Base-by-base conservation (phyloP, 1,284 basidiomycete genomes). In the Austroboletus rostrupii region DNA sequence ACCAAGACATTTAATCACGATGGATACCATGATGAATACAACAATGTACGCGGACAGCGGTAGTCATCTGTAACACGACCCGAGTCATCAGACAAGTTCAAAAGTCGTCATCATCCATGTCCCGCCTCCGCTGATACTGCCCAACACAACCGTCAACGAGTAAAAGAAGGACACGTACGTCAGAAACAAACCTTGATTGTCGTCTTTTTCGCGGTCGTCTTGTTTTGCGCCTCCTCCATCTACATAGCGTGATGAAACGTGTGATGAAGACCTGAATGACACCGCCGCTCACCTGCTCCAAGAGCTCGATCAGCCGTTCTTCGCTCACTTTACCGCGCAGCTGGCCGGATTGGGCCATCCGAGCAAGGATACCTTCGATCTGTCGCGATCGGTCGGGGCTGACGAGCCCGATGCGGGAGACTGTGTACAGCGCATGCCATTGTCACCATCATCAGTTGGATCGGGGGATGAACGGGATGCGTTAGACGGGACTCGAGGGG, bases 271-370 rank as follows among this genome's bases (percentile, higher is more conserved):
- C 29, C n/a, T n/a, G 3, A 10, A 12, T 17, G 29, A 20, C 2
- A 16, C 19, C 14, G 26, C n/a, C 31, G 62, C 72, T 57, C 56
- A 94, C 94, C 80, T 98, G 94, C 65, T 98, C 92, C 48, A 99
- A 77, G 17, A 99, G 73, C 33, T 86, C 87, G 62, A 98, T 96
- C 52, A 99, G 77, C 65, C 96, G 92, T 42, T 82, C 78, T 67
- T 99, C 96, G 23, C 81, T 86, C 39, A 99, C 87, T 48, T 87
- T 79, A 12, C 89, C 88, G 48, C 88, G 79, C 43, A 98, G 73
- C 69, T 97, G 94, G n/a, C 95, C 94, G 2, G 82, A 79, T 69
- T 95, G 92, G 8, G 90, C 94, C 92, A 97, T 95, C 38, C 91
- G 81, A 33, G 94, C 66, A 39, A 99, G 74, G 50, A 97, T 82